Percentiles rank a stretch among this genome's conserved stretches.
These are phyloP conservation scores for Kluyveromyces sp. DNA, from an alignment of 1,139 yeast genomes.

Conservation along the genomic window DNA sequence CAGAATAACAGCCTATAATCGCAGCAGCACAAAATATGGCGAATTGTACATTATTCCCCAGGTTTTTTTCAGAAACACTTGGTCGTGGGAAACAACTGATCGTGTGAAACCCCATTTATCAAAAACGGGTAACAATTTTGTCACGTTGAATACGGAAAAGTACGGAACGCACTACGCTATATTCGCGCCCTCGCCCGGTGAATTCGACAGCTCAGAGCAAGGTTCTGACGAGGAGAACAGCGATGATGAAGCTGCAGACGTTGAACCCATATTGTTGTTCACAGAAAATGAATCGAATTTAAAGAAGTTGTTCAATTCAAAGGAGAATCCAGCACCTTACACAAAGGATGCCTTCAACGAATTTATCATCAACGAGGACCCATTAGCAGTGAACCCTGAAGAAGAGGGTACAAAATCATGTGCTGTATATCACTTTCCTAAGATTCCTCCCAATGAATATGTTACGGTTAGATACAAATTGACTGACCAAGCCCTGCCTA, in stretches of 20 bases:
- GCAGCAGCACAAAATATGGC: slow-evolving; percentile 68
- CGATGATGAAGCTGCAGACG: slow-evolving; percentile 42
- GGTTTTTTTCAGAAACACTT: slow-evolving; percentile 78
- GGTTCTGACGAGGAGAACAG: slow-evolving; percentile 9
- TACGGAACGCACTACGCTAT: slow-evolving; percentile 65
- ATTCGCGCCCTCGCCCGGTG: slow-evolving; percentile 88
- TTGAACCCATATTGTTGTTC: slow-evolving; percentile 69
- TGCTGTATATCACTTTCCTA: slow-evolving; percentile 77
- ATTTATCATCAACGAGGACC: slow-evolving; percentile 54
- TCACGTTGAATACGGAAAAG: slow-evolving; percentile 60
- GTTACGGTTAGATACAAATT: slow-evolving; percentile 81
- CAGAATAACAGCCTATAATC: slow-evolving; percentile 82
- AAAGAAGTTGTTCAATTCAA: slow-evolving; percentile 57
- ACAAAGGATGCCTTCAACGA: slow-evolving; percentile 93
- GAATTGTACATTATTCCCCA: slow-evolving; percentile 87
- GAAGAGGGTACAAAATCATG: slow-evolving; percentile 65
- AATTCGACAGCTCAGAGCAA: slow-evolving; percentile 20
- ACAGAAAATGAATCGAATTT: slow-evolving; percentile 88
- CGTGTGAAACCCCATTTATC: slow-evolving; percentile 46
- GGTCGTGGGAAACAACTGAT: slow-evolving; percentile 79
- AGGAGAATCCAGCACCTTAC: slow-evolving; percentile 43
- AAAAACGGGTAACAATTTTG: slow-evolving; percentile 34
- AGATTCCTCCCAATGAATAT: slow-evolving; percentile 80
- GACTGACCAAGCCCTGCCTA: slow-evolving; percentile 31
- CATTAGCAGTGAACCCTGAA: slow-evolving; percentile 61